phyloP scores from a whole-genome alignment of 495 filamentous ascomycete species.

The Penicillium bialowiezense region DNA sequence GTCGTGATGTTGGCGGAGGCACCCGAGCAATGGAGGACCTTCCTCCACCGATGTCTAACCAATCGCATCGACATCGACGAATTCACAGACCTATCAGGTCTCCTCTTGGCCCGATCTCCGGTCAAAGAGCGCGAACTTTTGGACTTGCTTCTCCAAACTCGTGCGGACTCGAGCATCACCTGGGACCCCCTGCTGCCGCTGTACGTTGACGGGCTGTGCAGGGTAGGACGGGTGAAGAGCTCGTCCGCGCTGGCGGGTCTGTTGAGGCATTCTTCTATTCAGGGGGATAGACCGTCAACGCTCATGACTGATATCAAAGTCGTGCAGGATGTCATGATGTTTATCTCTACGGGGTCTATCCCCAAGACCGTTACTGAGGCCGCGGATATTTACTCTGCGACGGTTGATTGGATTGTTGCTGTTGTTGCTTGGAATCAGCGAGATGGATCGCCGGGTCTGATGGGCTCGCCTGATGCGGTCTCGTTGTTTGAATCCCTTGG shows the following conservation, averaged over 20 bases:
- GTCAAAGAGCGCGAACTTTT: slow-evolving; percentile 46
- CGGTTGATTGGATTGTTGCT: slow-evolving; percentile 40
- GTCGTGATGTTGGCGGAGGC: slow-evolving; percentile 17
- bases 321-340: slow-evolving; percentile 44
- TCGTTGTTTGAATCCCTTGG: slow-evolving; percentile 45
- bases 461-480: slow-evolving; percentile 40
- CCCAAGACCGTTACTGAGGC: slow-evolving; percentile 32
- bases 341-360: slow-evolving; percentile 34
- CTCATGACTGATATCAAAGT: slow-evolving; percentile 47
- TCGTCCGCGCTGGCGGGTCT: slow-evolving; percentile 57
- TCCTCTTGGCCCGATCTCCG: slow-evolving; percentile 31
- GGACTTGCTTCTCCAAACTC: slow-evolving; percentile 57
- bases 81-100: slow-evolving; percentile 36
- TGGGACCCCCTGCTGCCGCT: slow-evolving; percentile 63
- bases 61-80: slow-evolving; percentile 43
- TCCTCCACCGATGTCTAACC: slow-evolving; percentile 42
- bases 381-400: slow-evolving; percentile 30
- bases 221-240: slow-evolving; percentile 49
- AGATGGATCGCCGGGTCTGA: slow-evolving; percentile 28
- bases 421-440: slow-evolving; percentile 38
- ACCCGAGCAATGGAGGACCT: slow-evolving; percentile 42
- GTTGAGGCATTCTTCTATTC: slow-evolving; percentile 54
- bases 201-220: slow-evolving; percentile 62
- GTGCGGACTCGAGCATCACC: slow-evolving; percentile 40
- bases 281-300: slow-evolving; percentile 24